These are phyloP conservation scores for Phanerodontia chrysosporium DNA, from an alignment of 768 basidiomycete genomes.

Conservation along the genomic window DNA sequence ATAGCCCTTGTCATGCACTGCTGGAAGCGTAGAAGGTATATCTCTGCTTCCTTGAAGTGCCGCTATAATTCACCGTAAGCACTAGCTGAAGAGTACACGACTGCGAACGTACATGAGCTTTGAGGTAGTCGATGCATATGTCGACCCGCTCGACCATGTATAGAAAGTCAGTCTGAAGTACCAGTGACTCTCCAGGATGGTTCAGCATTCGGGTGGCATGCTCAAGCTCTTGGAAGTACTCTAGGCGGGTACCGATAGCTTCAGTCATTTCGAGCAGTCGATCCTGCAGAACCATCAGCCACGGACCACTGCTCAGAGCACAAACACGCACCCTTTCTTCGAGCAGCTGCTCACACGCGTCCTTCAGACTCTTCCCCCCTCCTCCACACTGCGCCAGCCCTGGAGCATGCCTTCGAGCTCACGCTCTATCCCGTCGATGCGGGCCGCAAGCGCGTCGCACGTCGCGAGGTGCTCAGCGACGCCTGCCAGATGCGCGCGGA, in stretches of 20 bases:
- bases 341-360: constrained; percentile 84
- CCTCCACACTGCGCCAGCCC: constrained; percentile 85
- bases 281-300: constrained; percentile 45
- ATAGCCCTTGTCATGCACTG: constrained; percentile 98
- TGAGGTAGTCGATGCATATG: constrained; percentile 88
- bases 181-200: constrained; percentile 87
- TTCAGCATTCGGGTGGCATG: constrained; percentile 91
- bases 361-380: constrained; percentile 87
- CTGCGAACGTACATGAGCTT: constrained; percentile 63
- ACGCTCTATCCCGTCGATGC: constrained; percentile 67
- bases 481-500: constrained; percentile 76
- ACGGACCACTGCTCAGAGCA: not conserved
- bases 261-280: constrained; percentile 72
- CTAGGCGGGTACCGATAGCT: constrained; percentile 75
- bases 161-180: constrained; percentile 86
- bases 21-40: constrained; percentile 94
- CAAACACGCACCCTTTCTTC: constrained; percentile 73
- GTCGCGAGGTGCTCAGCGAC: constrained; percentile 73
- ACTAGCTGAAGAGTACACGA: too few species aligned
- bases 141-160: constrained; percentile 96
- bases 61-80: too few species aligned
- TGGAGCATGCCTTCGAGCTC: constrained; percentile 81
- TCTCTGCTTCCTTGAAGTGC: constrained; percentile 86
- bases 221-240: constrained; percentile 95
- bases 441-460: constrained; percentile 70